phyloP scores from a whole-genome alignment of 768 basidiomycete genomes.

The Amyloporia xantha region DNA sequence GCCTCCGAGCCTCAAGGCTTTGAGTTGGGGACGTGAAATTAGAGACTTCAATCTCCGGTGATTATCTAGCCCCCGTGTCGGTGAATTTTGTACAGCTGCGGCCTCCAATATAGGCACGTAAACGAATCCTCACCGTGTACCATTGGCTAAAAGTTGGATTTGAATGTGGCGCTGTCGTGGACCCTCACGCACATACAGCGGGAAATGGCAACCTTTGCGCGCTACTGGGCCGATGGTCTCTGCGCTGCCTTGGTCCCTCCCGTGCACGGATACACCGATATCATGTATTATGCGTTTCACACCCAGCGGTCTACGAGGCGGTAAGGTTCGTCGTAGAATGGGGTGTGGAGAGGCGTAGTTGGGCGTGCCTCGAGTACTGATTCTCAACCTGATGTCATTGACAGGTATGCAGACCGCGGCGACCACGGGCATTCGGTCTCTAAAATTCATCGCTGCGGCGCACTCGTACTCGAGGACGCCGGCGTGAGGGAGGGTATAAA shows the following conservation, averaged over 20 bases:
- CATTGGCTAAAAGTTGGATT: conserved; percentile 2
- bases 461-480: neutral
- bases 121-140: neutral
- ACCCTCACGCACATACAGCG: conserved; percentile 1
- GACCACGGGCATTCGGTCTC: too few species aligned
- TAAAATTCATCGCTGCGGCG: too few species aligned
- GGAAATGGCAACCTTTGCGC: neutral
- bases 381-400: too few species aligned
- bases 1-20: conserved; percentile 2
- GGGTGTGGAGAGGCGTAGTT: neutral
- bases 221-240: too few species aligned
- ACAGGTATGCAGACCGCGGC: too few species aligned
- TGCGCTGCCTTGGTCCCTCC: too few species aligned
- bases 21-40: neutral
- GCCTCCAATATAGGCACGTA: neutral
- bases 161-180: neutral
- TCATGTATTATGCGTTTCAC: conserved; percentile 3
- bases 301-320: neutral
- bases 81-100: neutral
- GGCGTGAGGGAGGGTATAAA: neutral
- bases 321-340: neutral
- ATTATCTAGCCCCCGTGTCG: neutral
- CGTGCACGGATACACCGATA: neutral
- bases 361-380: neutral
- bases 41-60: neutral